phyloP scores from a whole-genome alignment of 176 grass and related monocot species.

The Poa pratensis region DNA sequence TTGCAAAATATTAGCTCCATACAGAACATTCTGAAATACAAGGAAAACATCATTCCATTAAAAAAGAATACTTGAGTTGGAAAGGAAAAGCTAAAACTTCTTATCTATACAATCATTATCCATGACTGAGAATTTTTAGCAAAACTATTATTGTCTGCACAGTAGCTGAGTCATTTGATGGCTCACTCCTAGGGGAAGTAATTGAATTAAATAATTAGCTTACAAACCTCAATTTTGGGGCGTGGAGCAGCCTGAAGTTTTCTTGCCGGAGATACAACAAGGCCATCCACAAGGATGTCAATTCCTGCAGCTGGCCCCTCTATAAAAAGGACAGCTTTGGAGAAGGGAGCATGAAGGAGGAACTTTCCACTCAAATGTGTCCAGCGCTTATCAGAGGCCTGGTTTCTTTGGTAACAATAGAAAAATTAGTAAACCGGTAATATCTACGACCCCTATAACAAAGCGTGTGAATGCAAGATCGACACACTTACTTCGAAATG shows the following conservation, averaged over 20 bases:
- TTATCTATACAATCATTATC: not conserved
- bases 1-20: conserved; percentile 74
- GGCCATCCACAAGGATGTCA: conserved; percentile 87
- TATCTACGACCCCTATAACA: conserved; percentile 10
- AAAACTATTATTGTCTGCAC: conserved; percentile 23
- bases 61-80: conserved; percentile 15
- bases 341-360: conserved; percentile 74
- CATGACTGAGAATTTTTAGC: not conserved
- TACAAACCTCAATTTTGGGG: conserved; percentile 69
- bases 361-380: conserved; percentile 85
- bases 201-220: conserved; percentile 32
- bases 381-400: conserved; percentile 89
- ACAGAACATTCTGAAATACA: conserved; percentile 66
- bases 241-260: conserved; percentile 59
- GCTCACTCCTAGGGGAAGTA: not conserved
- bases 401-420: conserved; percentile 53
- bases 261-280: conserved; percentile 62
- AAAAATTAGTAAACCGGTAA: conserved; percentile 11
- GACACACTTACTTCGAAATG: conserved; percentile 79
- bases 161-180: not conserved
- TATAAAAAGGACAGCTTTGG: conserved; percentile 78
- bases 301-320: conserved; percentile 91
- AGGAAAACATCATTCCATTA: conserved; percentile 39
- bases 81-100: not conserved
- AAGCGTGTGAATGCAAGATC: not conserved